These are phyloP conservation scores for Fusarium sp. DNA, from an alignment of 2,329 filamentous ascomycete species.

Conservation along the genomic window DNA sequence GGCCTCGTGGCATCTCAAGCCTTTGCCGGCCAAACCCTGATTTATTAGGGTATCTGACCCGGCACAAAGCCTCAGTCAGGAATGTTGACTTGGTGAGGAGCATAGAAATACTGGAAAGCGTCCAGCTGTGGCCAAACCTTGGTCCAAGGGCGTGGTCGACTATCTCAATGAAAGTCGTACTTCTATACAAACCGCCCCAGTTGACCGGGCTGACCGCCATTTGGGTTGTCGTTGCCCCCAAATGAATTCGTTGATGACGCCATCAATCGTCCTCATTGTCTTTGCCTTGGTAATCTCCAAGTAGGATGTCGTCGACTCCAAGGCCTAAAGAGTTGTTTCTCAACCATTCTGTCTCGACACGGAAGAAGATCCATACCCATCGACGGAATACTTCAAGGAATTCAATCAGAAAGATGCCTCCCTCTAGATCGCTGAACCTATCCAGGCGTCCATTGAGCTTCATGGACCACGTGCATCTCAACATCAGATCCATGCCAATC, in stretches of 20 bases:
- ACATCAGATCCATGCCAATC: conserved; percentile 79
- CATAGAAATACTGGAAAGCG: conserved; percentile 4
- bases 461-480: conserved; percentile 91
- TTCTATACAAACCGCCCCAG: conserved; percentile 39
- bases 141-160: conserved; percentile 17
- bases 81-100: conserved; percentile 10
- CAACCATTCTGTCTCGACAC: conserved; percentile 94
- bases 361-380: conserved; percentile 98
- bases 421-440: conserved; percentile 87
- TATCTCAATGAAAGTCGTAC: conserved; percentile 28
- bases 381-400: conserved; percentile 86
- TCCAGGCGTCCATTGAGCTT: conserved; percentile 87
- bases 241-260: conserved; percentile 11
- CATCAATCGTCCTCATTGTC: conserved; percentile 56
- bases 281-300: conserved; percentile 78
- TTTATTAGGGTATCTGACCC: background rate
- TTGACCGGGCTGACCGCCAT: conserved; percentile 22
- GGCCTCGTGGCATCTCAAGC: conserved; percentile 29
- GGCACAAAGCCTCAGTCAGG: background rate
- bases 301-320: conserved; percentile 76
- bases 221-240: conserved; percentile 1
- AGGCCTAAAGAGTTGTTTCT: conserved; percentile 64
- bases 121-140: conserved; percentile 15
- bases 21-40: conserved; percentile 17
- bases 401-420: conserved; percentile 88